Base-by-base conservation (phyloP, 108 stramenopile species). In the Pseudonitzschia pungens region DNA sequence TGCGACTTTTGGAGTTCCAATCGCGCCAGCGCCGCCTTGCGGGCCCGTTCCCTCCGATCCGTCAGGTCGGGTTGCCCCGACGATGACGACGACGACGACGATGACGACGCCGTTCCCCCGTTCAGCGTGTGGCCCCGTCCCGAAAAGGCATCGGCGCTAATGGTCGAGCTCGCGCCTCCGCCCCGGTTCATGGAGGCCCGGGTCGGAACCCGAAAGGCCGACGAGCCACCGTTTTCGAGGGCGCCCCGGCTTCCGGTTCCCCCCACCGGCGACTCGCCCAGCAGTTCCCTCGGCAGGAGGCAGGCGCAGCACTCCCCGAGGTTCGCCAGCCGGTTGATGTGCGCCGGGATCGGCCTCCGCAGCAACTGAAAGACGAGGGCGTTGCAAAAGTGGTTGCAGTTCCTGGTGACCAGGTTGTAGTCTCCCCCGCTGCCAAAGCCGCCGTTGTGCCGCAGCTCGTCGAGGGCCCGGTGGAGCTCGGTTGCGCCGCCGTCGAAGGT, bases 341-440 rank as follows among this genome's bases (percentile, higher is more conserved):
- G 90, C 6, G 81, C 79, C 9, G 97, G 97, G 41, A 95, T 88
- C 18, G 71, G 73, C 4, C 65, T 78, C 18, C 70, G 55, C 55
- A 94, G 68, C 15, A 97, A 82, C 27, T 73, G 77, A 83, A 81
- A 86, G n/a, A 78, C 81, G 14, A 97, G 67, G 21, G 95, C 97
- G 76, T 95, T 93, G 36, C 90, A 84, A 78, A 97, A 97, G 76
- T 94, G 92, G 72, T 97, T 97, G 84, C 97, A 97, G 73, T 97
- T 97, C 26, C 77, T 79, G 53, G 68, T 45, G 41, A 95, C 69
- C 27, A 94, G 54, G 80, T 96, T 83, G 83, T 97, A 97, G 42
- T 68, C 70, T 63, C 87, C 80, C 60, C 89, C 83, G 0, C 86
- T 79, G 27, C 89, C 86, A 66, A 94, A 97, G 11, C 78, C 83